Evolutionary conservation across 179 eudicot genomes (phyloP), one percentile per base, ranked within the genome.

Genomic region (Camellia oleifera): DNA sequence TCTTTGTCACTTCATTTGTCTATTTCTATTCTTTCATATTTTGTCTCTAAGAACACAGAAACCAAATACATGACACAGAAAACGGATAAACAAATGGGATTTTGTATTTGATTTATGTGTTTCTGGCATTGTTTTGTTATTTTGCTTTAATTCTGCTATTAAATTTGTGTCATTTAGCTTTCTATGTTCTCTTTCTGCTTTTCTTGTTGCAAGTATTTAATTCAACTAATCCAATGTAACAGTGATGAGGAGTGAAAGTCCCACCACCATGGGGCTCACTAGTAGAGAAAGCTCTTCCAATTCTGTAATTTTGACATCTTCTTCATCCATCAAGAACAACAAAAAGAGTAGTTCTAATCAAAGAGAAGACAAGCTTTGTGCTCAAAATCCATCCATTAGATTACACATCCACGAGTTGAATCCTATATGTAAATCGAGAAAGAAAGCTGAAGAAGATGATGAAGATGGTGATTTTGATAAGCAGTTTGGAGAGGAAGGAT

Each of bases 371-470:
- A 9, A 15, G 72, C 72, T 48, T 9, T 2, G 44, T 4, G 58
- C 20, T 61, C 23, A 46, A 6, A 77, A 67, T 7, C 3, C 83
- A 2, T 23, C 79, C 42, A 14, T 84, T 45, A 81, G 80, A 81
- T 82, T 85, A 23, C 78, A 79, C 46, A 74, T 85, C 77, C 84
- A 76, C 69, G 85, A 83, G 71, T 9, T 84, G 72, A 85, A 84
- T 66, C 92, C 91, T 12, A 76, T 86, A 13, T 87, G 88, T 65
- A 87, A 81, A 15, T 77, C 68, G 82, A 60, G 86, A 68, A 81
- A 85, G 71, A 87, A 82, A 23, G 72, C 63, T 14, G 79, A 70
- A 10, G 84, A 77, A 18, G 65, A 77, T 3, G 87, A 65, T 15
- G 66, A 77, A 4, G 88, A 62, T 20, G 69, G 4, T 54, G 84